phyloP scores from a whole-genome alignment of 2,329 filamentous ascomycete genomes.

The Aspergillus eucalypticola region DNA sequence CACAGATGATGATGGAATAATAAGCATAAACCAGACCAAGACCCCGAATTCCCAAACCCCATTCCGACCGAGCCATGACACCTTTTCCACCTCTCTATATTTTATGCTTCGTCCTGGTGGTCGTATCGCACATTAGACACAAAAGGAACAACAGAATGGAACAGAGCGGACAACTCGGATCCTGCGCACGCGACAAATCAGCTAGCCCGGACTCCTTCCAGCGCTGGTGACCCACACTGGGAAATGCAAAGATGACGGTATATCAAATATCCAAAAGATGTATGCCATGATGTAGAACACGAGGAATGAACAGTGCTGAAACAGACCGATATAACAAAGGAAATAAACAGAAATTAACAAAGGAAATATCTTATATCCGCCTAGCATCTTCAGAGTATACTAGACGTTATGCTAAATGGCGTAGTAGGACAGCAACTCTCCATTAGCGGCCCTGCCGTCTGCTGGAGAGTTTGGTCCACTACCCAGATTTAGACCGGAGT shows the following conservation, averaged over 20 bases:
- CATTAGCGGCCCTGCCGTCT: constrained; percentile 20
- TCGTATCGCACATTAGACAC: constrained; percentile 24
- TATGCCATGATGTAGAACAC: constrained; percentile 16
- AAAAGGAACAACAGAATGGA: constrained; percentile 15
- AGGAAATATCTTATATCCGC: constrained; percentile 13
- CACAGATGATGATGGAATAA: constrained; percentile 6
- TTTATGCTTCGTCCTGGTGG: constrained; percentile 27
- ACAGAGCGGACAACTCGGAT: constrained; percentile 12
- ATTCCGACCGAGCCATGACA: constrained; percentile 22
- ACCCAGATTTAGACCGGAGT: constrained; percentile 32
- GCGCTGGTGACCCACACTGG: constrained; percentile 23
- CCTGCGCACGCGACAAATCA: constrained; percentile 19
- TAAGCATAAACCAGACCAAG: constrained; percentile 12
- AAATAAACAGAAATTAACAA: constrained; percentile 27
- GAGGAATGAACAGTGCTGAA: constrained; percentile 11
- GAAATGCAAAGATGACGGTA: constrained; percentile 25
- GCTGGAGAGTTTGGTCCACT: background rate
- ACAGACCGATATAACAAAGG: constrained; percentile 23
- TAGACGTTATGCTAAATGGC: constrained; percentile 4
- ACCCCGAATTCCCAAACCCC: constrained; percentile 23
- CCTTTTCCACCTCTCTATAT: constrained; percentile 27
- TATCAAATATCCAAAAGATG: constrained; percentile 20
- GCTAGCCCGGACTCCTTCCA: constrained; percentile 29
- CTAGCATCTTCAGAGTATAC: background rate
- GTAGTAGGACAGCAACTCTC: background rate